phyloP scores from a whole-genome alignment of 1,139 yeast genomes.

The Suhomyces taliae region DNA sequence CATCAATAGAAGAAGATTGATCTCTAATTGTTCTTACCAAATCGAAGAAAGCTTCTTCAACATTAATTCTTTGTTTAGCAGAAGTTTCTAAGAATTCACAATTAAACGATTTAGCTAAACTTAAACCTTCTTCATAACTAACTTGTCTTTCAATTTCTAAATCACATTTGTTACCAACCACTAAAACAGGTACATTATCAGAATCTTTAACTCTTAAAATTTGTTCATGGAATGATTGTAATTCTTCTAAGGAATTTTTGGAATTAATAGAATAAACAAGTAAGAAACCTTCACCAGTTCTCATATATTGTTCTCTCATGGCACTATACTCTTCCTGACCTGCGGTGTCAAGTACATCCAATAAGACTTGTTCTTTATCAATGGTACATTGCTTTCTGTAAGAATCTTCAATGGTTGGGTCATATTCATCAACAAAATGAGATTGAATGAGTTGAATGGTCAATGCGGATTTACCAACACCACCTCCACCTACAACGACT shows the following conservation, averaged over 20 bases:
- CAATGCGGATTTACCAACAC: slow-evolving; percentile 95
- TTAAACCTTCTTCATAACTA: slow-evolving; percentile 77
- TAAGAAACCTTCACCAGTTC: slow-evolving; percentile 89
- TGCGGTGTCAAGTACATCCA: slow-evolving; percentile 91
- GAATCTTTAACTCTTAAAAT: slow-evolving; percentile 82
- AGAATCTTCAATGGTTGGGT: slow-evolving; percentile 92
- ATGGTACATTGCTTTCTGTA: slow-evolving; percentile 57
- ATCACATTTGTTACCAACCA: slow-evolving; percentile 83
- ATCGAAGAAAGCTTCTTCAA: slow-evolving; percentile 86
- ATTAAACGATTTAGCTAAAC: slow-evolving; percentile 69
- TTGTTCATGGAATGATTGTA: slow-evolving; percentile 77
- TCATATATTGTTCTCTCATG: slow-evolving; percentile 91
- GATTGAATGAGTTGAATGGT: slow-evolving; percentile 89
- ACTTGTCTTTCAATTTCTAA: slow-evolving; percentile 75
- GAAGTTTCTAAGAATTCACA: slow-evolving; percentile 90
- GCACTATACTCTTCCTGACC: slow-evolving; percentile 98
- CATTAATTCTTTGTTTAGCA: slow-evolving; percentile 91
- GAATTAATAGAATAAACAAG: slow-evolving; percentile 84
- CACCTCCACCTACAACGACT: slow-evolving; percentile 98
- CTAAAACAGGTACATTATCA: slow-evolving; percentile 68
- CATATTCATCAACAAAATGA: slow-evolving; percentile 93
- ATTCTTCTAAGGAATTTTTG: slow-evolving; percentile 75
- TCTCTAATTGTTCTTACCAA: slow-evolving; percentile 65
- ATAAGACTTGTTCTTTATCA: slow-evolving; percentile 50
- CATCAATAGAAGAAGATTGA: slow-evolving; percentile 24